Evolutionary conservation across 2,329 filamentous ascomycete genomes (phyloP).

Genomic region (Trichoderma guizhouense): DNA sequence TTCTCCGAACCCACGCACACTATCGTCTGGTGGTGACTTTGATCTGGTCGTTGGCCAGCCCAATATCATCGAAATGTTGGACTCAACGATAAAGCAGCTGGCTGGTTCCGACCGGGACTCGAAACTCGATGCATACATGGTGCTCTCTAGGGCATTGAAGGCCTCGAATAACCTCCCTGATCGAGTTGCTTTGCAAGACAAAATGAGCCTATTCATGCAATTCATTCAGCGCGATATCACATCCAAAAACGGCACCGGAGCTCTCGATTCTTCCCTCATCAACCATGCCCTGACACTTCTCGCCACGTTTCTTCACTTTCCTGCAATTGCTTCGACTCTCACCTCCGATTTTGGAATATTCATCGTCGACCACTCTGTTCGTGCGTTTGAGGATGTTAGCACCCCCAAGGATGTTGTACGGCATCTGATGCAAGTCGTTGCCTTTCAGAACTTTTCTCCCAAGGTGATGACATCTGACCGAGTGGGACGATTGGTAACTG

Average conservation of each 20-base stretch:
- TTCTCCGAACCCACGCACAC: constrained; percentile 45
- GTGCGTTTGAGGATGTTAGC: constrained; percentile 63
- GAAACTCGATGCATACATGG: constrained; percentile 81
- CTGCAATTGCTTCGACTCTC: constrained; percentile 66
- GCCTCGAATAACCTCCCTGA: constrained; percentile 81
- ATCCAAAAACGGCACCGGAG: constrained; percentile 54
- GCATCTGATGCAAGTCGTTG: constrained; percentile 75
- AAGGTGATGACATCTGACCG: constrained; percentile 72
- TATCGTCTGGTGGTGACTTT: constrained; percentile 41
- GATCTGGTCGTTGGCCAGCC: constrained; percentile 37
- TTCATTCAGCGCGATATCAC: constrained; percentile 82
- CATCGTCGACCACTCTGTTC: constrained; percentile 76
- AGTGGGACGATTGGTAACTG: constrained; percentile 65
- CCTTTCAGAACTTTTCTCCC: constrained; percentile 72
- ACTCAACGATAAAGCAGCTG: constrained; percentile 79
- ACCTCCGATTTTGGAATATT: constrained; percentile 76
- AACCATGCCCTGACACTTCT: constrained; percentile 77
- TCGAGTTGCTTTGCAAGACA: constrained; percentile 65
- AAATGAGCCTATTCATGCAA: constrained; percentile 72
- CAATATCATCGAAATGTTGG: constrained; percentile 74
- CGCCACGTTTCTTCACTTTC: constrained; percentile 71
- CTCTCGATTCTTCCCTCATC: constrained; percentile 64
- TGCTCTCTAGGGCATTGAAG: constrained; percentile 71
- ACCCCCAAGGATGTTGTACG: constrained; percentile 75
- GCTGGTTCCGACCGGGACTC: constrained; percentile 68